A percentile compares a stretch with the other conserved stretches of the same genome.
Evolutionary conservation across 148 eudicot genomes (phyloP).

Genomic region (Talinum fruticosum): DNA sequence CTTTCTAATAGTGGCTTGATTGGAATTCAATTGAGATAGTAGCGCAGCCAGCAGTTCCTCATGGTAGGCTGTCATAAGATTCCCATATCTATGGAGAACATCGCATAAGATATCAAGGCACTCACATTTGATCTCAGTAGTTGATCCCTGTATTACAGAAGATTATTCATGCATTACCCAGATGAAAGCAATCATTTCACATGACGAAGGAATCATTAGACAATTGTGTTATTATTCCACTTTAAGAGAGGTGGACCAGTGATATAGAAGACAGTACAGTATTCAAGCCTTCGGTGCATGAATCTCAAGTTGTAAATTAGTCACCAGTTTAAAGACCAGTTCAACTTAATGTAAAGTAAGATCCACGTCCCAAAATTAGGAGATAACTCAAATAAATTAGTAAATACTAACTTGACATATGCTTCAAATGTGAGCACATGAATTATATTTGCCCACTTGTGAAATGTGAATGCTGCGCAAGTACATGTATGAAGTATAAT

Average conservation of each 20-base stretch:
- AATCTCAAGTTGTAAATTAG: background rate
- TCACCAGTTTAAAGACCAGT: background rate
- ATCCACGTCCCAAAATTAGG: background rate
- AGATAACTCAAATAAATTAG: background rate
- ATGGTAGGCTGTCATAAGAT: constrained; percentile 76
- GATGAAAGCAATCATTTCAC: background rate
- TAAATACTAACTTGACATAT: background rate
- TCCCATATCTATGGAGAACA: constrained; percentile 86
- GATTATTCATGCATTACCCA: background rate
- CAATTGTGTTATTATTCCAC: background rate
- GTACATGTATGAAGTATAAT: background rate
- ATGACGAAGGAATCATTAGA: background rate
- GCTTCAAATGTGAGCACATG: background rate
- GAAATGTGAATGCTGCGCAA: background rate
- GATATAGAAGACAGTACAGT: background rate
- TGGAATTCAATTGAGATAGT: constrained; percentile 76
- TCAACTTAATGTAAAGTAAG: background rate
- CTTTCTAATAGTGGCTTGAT: constrained; percentile 92
- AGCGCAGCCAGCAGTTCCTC: constrained; percentile 73
- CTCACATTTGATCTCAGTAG: constrained; percentile 87
- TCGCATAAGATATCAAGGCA: constrained; percentile 88
- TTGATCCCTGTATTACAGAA: constrained; percentile 53
- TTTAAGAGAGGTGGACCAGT: background rate
- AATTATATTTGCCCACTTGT: background rate
- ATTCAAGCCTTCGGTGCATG: background rate